Evolutionary conservation across 441 rosid species (phyloP).

Genomic region (Jatropha podagrica): DNA sequence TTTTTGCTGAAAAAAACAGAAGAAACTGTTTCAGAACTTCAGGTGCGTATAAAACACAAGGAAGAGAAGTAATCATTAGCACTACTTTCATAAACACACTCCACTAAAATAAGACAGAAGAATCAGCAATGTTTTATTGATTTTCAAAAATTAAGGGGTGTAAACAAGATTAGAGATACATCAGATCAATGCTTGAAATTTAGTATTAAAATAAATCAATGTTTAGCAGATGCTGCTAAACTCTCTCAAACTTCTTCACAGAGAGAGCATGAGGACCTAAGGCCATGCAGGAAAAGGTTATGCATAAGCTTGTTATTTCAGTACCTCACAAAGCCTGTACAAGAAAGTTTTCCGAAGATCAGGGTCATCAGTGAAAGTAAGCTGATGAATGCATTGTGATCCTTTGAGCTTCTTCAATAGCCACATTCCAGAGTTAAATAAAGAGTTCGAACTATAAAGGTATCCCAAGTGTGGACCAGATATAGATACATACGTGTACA

Average conservation of each 20-base stretch:
- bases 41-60: background rate
- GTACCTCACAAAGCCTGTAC: constrained; percentile 83
- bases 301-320: background rate
- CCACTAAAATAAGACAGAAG: background rate
- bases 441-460: constrained; percentile 85
- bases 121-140: background rate
- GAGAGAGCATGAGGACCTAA: background rate
- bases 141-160: background rate
- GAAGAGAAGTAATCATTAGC: background rate
- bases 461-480: constrained; percentile 97
- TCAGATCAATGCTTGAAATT: background rate
- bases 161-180: background rate
- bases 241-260: background rate
- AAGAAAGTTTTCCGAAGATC: constrained; percentile 75
- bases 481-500: constrained; percentile 71
- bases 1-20: constrained; percentile 59
- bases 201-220: background rate
- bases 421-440: constrained; percentile 93
- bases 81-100: background rate
- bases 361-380: constrained; percentile 90
- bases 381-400: constrained; percentile 92
- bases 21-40: constrained; percentile 4
- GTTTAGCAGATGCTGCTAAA: background rate
- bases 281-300: background rate
- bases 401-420: constrained; percentile 85